Evolutionary conservation across 306 rosid genomes (phyloP), one percentile per base, ranked within the genome.

Genomic region (Citrullus mucosospermus): DNA sequence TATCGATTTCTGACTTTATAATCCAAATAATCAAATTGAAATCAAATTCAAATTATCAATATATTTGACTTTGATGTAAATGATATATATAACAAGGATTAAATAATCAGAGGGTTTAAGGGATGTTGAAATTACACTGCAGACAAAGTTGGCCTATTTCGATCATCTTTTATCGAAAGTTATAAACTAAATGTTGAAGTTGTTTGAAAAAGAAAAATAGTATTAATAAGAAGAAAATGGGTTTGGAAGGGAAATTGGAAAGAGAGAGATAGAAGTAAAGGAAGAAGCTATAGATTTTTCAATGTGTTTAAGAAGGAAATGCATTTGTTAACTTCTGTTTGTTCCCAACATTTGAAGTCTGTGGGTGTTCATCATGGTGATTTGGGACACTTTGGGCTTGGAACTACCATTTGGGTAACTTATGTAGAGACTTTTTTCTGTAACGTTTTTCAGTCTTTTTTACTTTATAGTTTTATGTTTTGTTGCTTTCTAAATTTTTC

Each of bases 231-330:
- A 41, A 32, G 36, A 32, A 32, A 41, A 41, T 6, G 53, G 20
- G 34, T 34, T 68, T 69, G 78, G 83, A 80, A 82, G 83, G 74
- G 13, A 67, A 66, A 58, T n/a, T 46, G 41, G 75, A 65, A 38
- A 58, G 28, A 2, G 28, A 2, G 76, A 51, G 6, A 18, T 78
- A 30, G 81, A 78, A 22, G 20, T 78, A 5, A 66, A 78, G 53
- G 50, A 63, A 14, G 36, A 59, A n/a, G 81, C 61, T 2, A 66
- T 18, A 51, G 36, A 62, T 51, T 78, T 38, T 66, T 30, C 63
- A 66, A 48, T 17, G 51, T 54, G 43, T 54, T 78, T 7, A 78
- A 51, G 38, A 66, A 41, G 57, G 18, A 78, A 53, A 66, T 51
- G 36, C 81, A 66, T 16, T 22, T 56, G 13, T 11, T 65, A 11